Percentiles rank a stretch among this genome's conserved stretches.
These are phyloP conservation scores for Pseudogymnoascus sp. DNA, from an alignment of 2,329 filamentous ascomycete species.

Conservation along the genomic window DNA sequence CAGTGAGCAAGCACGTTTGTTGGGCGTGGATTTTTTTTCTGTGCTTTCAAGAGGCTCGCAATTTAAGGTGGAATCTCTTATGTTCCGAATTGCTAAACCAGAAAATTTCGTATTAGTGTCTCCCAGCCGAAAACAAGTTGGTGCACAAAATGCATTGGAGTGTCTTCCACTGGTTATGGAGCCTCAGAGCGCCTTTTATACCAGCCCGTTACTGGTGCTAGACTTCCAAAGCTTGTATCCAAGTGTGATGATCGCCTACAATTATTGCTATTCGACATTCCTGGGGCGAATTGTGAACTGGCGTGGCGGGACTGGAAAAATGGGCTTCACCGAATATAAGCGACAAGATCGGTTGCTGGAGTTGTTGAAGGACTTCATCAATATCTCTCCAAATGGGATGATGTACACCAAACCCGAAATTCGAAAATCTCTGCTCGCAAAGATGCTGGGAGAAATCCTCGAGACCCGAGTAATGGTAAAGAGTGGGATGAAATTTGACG, in stretches of 20 bases:
- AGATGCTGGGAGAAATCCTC: conserved; percentile 93
- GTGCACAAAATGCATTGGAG: conserved; percentile 87
- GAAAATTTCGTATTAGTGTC: conserved; percentile 90
- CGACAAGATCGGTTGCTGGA: conserved; percentile 69
- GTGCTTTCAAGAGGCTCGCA: conserved; percentile 93
- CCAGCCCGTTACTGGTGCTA: conserved; percentile 77
- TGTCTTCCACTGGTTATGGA: conserved; percentile 97
- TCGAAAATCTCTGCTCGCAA: conserved; percentile 83
- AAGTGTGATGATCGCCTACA: conserved; percentile 98
- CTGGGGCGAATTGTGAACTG: conserved; percentile 78
- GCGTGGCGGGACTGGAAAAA: conserved; percentile 78
- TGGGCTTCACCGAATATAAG: conserved; percentile 87
- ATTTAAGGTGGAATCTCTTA: conserved; percentile 97
- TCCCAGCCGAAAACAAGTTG: conserved; percentile 85
- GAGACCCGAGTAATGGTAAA: conserved; percentile 98
- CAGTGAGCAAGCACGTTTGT: conserved; percentile 85
- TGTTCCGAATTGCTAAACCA: conserved; percentile 97
- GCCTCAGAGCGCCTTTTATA: conserved; percentile 91
- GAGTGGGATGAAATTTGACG: conserved; percentile 89
- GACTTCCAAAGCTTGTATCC: conserved; percentile 97
- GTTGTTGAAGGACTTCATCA: conserved; percentile 77
- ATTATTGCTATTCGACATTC: conserved; percentile 97
- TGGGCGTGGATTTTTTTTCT: conserved; percentile 94
- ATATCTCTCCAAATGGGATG: conserved; percentile 91
- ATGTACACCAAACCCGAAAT: conserved; percentile 86